Conservation (phyloP, 768 basidiomycete species). For the Tephrocybe sp. region DNA sequence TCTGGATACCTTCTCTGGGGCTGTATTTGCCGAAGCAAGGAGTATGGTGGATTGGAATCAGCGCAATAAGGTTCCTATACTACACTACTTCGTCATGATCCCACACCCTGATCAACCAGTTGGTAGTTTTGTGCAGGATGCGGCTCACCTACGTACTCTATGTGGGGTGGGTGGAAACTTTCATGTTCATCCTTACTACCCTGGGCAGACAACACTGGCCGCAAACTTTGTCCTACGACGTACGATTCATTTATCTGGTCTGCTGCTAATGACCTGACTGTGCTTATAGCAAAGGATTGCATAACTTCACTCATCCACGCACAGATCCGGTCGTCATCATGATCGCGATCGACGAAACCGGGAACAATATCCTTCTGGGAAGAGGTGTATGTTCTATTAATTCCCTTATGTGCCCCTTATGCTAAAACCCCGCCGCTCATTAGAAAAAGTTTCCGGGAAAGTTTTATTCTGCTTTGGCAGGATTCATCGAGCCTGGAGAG, state of each 20-base stretch:
- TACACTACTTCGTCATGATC: neutral
- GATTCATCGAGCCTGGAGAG: conserved; percentile 94
- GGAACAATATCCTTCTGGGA: conserved; percentile 84
- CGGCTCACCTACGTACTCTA: conserved; percentile 73
- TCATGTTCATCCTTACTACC: conserved; percentile 74
- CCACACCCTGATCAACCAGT: neutral
- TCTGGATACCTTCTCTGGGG: conserved; percentile 65
- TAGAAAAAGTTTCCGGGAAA: conserved; percentile 65
- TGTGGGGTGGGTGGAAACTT: conserved; percentile 97
- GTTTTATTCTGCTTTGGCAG: conserved; percentile 89
- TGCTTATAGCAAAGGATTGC: conserved; percentile 65
- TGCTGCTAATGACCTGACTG: conserved; percentile 3
- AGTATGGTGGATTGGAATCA: conserved; percentile 92
- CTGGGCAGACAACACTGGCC: conserved; percentile 63
- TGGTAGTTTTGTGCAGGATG: conserved; percentile 85
- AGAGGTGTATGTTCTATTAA: conserved; percentile 57
- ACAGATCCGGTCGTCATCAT: conserved; percentile 92
- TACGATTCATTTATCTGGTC: conserved; percentile 25
- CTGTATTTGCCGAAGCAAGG: conserved; percentile 73
- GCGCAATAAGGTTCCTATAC: conserved; percentile 76
- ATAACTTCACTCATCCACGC: conserved; percentile 82
- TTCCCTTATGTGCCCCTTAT: neutral
- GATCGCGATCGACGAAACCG: conserved; percentile 75
- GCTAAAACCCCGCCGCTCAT: neutral
- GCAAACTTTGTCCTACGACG: conserved; percentile 70